Base-by-base conservation (phyloP, 345 rosid genomes). In the Orychophragmus violaceus region DNA sequence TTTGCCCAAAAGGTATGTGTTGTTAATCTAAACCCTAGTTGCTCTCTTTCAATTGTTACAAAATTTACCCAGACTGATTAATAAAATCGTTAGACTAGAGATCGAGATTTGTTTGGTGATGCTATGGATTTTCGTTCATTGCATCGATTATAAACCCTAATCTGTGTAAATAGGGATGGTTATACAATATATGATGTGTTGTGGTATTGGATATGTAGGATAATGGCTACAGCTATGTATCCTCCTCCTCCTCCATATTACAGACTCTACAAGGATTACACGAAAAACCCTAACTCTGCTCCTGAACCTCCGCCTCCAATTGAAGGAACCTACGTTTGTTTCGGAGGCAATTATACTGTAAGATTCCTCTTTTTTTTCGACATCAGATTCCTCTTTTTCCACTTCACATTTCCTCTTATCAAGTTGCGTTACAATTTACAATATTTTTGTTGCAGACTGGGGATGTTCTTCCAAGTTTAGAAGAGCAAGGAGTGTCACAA, bases 241-340 rank as follows among this genome's bases (percentile, higher is more conserved):
- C 98, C 97, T 1, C 98, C 98, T 3, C 96, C 91, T 5, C 97
- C 98, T 3, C 95, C 97, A 3, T 92, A 64, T 76, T 85, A 87
- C 76, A 82, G 91, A 68, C 90, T 93, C n/a, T 87, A 93, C 88
- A 93, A 90, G 68, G 91, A 93, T 62, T 90, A 81, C 73, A 37
- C 46, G 0, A 74, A 82, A 64, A 75, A 86, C 75, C 87, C 94
- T 29, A 76, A 77, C 16, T 87, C 94, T 8, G 87, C 85, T 53
- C 96, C 90, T 32, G 86, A 74, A 63, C 97, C 96, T 23, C 97
- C 94, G 0, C 87, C 87, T 66, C 97, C 91, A 0, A 71, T 89
- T n/a, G 80, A 85, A 60, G 98, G 97, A 49, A 82, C 89, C 11
- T 93, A 86, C 59, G 56, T 76, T 39, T 89, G 87, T 66, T 86